Evolutionary conservation across 2,329 filamentous ascomycete species (phyloP).

Genomic region (Fusarium secorum): DNA sequence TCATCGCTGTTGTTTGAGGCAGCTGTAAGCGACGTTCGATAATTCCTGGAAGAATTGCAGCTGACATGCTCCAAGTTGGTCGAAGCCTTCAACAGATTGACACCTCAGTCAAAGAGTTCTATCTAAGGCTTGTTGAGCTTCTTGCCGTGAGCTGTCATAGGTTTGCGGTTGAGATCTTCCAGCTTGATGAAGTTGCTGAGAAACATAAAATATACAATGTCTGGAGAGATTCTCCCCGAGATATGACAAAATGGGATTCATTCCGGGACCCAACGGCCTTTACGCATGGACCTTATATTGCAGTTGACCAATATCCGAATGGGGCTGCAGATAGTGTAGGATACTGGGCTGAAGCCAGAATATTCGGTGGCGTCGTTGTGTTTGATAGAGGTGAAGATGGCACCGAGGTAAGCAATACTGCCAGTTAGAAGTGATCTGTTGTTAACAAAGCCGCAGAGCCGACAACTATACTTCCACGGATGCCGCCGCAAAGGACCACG

Average conservation of each 20-base stretch:
- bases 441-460: neutral
- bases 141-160: neutral
- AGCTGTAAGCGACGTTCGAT: fast-evolving
- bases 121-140: neutral
- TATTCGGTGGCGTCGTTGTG: conserved; percentile 10
- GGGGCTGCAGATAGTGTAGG: conserved; percentile 1
- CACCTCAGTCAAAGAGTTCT: neutral
- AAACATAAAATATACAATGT: neutral
- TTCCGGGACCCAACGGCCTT: conserved; percentile 1
- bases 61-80: neutral
- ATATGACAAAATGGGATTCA: neutral
- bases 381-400: conserved; percentile 7
- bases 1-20: fast-evolving
- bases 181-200: neutral
- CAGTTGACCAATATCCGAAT: conserved; percentile 1
- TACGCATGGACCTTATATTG: neutral
- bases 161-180: neutral
- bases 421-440: fast-evolving
- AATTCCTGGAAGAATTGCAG: fast-evolving
- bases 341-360: conserved; percentile 19
- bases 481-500: neutral
- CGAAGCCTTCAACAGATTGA: neutral
- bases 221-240: neutral
- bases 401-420: neutral
- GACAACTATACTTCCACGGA: neutral